Percentiles rank a stretch among this genome's conserved stretches.
phyloP scores from a whole-genome alignment of 139 green algal genomes.

The Pleodorina starrii region DNA sequence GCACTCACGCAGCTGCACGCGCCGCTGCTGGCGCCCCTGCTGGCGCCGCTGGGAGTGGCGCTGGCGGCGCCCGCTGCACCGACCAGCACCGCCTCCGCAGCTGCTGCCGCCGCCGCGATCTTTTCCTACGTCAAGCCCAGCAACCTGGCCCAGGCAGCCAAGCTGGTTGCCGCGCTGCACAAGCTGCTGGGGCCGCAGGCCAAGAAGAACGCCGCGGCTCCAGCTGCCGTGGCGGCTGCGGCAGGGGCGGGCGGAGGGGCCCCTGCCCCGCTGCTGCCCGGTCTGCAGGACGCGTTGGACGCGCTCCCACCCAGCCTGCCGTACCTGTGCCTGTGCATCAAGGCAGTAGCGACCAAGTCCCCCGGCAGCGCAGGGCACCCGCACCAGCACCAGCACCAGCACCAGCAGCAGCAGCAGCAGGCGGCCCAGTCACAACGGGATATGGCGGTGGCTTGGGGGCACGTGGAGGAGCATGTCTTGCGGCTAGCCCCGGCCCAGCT shows the following conservation, averaged over 20 bases:
- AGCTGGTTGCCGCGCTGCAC: constrained; percentile 43
- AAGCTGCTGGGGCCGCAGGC: constrained; percentile 33
- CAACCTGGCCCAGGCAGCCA: constrained; percentile 22
- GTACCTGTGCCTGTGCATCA: constrained; percentile 40
- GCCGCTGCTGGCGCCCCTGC: constrained; percentile 5
- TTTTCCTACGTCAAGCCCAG: constrained; percentile 39
- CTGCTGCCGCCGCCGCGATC: not conserved
- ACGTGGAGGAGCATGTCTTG: constrained; percentile 8
- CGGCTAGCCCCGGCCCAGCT: not conserved
- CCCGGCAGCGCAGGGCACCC: not conserved
- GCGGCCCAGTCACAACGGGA: not conserved
- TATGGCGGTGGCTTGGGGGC: constrained; percentile 35
- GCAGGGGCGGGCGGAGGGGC: too few relatives aligned
- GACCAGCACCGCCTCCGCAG: not conserved
- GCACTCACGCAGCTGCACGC: not conserved
- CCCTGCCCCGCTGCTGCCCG: not conserved
- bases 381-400: not conserved
- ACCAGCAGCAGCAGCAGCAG: not conserved
- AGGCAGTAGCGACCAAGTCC: not conserved
- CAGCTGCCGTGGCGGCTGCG: too few relatives aligned
- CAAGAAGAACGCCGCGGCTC: not conserved
- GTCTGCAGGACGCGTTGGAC: not conserved
- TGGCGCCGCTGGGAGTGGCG: not conserved
- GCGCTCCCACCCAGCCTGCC: constrained; percentile 17
- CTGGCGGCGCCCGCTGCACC: not conserved